A percentile compares a stretch with the other conserved stretches of the same genome.
Conservation (phyloP, 2,329 filamentous ascomycete genomes). For the Rutstroemia sp. region DNA sequence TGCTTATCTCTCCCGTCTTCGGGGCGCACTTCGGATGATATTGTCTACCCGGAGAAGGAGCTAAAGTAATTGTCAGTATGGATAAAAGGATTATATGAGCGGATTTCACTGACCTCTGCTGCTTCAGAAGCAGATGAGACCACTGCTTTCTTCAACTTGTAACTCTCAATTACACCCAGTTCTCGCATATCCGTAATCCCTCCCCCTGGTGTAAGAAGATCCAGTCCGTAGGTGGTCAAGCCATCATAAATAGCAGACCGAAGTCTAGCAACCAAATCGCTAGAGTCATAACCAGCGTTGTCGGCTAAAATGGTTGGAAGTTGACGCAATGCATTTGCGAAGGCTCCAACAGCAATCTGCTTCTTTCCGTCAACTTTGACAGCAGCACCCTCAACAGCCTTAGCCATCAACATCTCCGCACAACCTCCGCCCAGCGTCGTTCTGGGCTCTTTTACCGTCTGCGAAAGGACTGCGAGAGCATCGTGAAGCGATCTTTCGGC, state of each 20-base stretch:
- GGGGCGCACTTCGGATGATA: slow-evolving; percentile 89
- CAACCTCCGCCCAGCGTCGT: slow-evolving; percentile 93
- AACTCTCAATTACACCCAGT: slow-evolving; percentile 90
- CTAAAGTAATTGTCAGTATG: slow-evolving; percentile 39
- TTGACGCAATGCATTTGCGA: slow-evolving; percentile 82
- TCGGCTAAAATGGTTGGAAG: slow-evolving; percentile 94
- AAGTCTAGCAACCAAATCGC: slow-evolving; percentile 84
- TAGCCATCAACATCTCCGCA: slow-evolving; percentile 98
- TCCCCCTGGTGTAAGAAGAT: slow-evolving; percentile 81
- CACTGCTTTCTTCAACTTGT: slow-evolving; percentile 97
- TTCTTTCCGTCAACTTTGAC: slow-evolving; percentile 96
- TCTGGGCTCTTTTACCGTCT: slow-evolving; percentile 90
- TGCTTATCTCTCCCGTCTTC: slow-evolving; percentile 69
- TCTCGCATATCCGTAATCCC: slow-evolving; percentile 95
- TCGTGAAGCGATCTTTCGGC: slow-evolving; percentile 94
- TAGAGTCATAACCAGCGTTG: slow-evolving; percentile 93
- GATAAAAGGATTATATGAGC: slow-evolving; percentile 8
- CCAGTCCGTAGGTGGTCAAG: slow-evolving; percentile 84
- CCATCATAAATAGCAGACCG: slow-evolving; percentile 94
- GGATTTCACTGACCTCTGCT: slow-evolving; percentile 64
- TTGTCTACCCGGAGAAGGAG: slow-evolving; percentile 91
- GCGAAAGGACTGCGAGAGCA: slow-evolving; percentile 89
- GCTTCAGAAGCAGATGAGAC: slow-evolving; percentile 94
- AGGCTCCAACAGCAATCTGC: slow-evolving; percentile 85
- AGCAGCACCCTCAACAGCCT: slow-evolving; percentile 88